phyloP scores from a whole-genome alignment of 805 yeast genomes.

The Kodamaea kaohsiungensis region DNA sequence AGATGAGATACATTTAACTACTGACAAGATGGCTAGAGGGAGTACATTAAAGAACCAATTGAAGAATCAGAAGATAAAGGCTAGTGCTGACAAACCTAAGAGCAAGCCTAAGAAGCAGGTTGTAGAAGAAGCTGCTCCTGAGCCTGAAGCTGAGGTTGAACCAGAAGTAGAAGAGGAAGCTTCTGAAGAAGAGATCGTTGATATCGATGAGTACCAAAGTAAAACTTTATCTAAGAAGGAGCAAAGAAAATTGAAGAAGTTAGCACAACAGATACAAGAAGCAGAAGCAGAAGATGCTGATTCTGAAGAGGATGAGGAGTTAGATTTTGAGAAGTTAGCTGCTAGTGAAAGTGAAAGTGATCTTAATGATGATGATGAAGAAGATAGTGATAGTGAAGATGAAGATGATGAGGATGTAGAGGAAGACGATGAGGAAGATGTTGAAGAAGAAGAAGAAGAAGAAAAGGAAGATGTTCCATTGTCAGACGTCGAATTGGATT shows the following conservation, averaged over 20 bases:
- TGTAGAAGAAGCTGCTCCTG: slow-evolving; percentile 5
- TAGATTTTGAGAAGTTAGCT: slow-evolving; percentile 56
- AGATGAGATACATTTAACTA: slow-evolving; percentile 9
- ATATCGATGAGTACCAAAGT: slow-evolving; percentile 43
- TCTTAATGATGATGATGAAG: slow-evolving; percentile 35
- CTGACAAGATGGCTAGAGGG: slow-evolving; percentile 28
- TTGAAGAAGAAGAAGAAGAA: slow-evolving; percentile 57
- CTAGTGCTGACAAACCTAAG: slow-evolving; percentile 14
- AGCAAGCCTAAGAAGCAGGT: slow-evolving; percentile 24
- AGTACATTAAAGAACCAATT: slow-evolving; percentile 33
- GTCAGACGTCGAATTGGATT: slow-evolving; percentile 89
- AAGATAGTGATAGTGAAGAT: slow-evolving; percentile 47
- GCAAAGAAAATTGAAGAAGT: slow-evolving; percentile 58
- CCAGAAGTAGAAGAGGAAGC: slow-evolving; percentile 19
- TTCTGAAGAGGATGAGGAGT: slow-evolving; percentile 39
- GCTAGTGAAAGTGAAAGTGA: slow-evolving; percentile 54
- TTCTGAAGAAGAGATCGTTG: slow-evolving; percentile 21
- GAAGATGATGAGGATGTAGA: slow-evolving; percentile 58
- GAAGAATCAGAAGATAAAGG: slow-evolving; percentile 27
- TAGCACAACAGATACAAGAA: slow-evolving; percentile 27
- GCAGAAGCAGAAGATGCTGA: slow-evolving; percentile 41
- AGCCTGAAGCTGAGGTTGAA: slow-evolving; percentile 10
- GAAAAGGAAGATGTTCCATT: slow-evolving; percentile 84
- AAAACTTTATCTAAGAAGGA: slow-evolving; percentile 61
- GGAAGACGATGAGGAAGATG: slow-evolving; percentile 60